phyloP scores from a whole-genome alignment of 768 basidiomycete species.

The Mycena epipterygia region DNA sequence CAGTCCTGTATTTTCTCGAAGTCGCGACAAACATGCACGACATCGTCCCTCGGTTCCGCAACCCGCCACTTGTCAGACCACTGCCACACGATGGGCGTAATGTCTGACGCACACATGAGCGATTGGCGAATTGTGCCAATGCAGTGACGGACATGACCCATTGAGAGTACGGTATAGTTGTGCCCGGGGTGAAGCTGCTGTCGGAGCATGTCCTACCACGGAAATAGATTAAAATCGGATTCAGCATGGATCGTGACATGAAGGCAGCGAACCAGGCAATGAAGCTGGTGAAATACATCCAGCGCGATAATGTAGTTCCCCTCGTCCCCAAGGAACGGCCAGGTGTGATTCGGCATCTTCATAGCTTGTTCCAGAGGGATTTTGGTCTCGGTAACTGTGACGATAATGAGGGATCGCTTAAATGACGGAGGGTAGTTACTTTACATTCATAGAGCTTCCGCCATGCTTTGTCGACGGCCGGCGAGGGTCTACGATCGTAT shows the following conservation, averaged over 20 bases:
- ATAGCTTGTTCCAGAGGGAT: slow-evolving; percentile 39
- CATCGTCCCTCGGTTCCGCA: slow-evolving; percentile 18
- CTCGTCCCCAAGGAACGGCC: slow-evolving; percentile 40
- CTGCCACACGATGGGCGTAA: slow-evolving; percentile 36
- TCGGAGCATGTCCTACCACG: slow-evolving; percentile 39
- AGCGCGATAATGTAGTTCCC: slow-evolving; percentile 40
- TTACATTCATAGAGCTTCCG: slow-evolving; percentile 36
- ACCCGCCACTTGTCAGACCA: slow-evolving; percentile 3
- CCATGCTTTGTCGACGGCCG: slow-evolving; percentile 42
- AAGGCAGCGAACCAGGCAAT: slow-evolving; percentile 44
- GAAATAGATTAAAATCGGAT: no score
- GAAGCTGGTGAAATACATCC: slow-evolving; percentile 47
- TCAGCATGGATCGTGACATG: neutral
- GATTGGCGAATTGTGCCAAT: slow-evolving; percentile 42
- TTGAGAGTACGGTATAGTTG: slow-evolving; percentile 31
- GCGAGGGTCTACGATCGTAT: slow-evolving; percentile 17
- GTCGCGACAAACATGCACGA: slow-evolving; percentile 21
- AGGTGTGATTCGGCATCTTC: slow-evolving; percentile 42
- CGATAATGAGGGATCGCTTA: no score
- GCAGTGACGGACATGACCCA: slow-evolving; percentile 36
- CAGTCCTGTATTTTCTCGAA: neutral
- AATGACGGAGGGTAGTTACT: neutral
- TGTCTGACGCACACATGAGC: slow-evolving; percentile 42
- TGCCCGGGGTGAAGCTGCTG: slow-evolving; percentile 38
- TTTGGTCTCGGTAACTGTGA: slow-evolving; percentile 19